These are phyloP conservation scores for Amaranthus tricolor DNA, from an alignment of 179 eudicot species.

Conservation along the genomic window DNA sequence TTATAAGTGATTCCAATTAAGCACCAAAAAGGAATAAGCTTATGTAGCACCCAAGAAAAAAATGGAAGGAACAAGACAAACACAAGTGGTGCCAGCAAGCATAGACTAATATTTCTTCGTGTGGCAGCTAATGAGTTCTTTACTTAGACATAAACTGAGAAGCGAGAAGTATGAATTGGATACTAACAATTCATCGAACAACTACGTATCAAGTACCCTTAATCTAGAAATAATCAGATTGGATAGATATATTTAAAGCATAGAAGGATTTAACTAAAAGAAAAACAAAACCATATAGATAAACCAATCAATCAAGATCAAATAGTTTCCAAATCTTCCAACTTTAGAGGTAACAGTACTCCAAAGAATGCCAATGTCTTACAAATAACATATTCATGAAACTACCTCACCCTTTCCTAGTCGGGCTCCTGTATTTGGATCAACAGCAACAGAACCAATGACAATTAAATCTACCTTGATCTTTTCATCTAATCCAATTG, in stretches of 20 bases:
- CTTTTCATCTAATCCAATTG: constrained; percentile 90
- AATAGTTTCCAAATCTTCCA: not conserved
- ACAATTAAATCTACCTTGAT: constrained; percentile 86
- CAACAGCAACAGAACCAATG: constrained; percentile 92
- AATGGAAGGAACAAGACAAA: too few species aligned
- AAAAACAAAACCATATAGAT: not conserved
- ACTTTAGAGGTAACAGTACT: not conserved
- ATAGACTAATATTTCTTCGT: too few species aligned
- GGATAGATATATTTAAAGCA: not conserved
- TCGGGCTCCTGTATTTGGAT: constrained; percentile 89
- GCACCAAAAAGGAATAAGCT: too few species aligned
- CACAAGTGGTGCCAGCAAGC: too few species aligned
- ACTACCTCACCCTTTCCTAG: constrained; percentile 99
- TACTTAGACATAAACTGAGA: too few species aligned
- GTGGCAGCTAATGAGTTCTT: too few species aligned
- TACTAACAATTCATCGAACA: not conserved
- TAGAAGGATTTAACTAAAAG: not conserved
- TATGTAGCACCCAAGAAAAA: too few species aligned
- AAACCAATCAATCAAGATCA: not conserved
- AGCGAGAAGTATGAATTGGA: too few species aligned
- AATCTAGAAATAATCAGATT: not conserved
- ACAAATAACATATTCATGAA: not conserved
- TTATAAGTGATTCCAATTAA: too few species aligned
- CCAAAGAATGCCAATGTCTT: not conserved
- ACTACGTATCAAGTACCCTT: not conserved